Percentiles rank a stretch among this genome's conserved stretches.
These are phyloP conservation scores for Stephania japonica DNA, from an alignment of 164 flowering plant species.

Conservation along the genomic window DNA sequence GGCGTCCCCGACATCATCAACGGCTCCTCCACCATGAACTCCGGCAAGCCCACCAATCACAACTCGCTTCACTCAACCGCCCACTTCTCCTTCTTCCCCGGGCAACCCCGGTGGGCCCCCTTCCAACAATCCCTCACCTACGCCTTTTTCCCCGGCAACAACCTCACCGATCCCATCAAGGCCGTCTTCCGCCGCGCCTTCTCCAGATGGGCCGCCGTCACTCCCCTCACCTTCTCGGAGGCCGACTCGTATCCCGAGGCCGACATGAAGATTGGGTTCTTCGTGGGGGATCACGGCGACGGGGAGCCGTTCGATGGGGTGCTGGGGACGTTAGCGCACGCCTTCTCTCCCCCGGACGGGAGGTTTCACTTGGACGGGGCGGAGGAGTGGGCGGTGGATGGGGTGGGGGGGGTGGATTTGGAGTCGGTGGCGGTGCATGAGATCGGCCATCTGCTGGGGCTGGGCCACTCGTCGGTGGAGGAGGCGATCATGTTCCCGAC, in stretches of 20 bases:
- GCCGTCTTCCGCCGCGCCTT: slow-evolving; percentile 46
- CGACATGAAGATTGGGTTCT: slow-evolving; percentile 57
- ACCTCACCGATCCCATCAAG: slow-evolving; percentile 29
- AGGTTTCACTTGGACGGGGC: slow-evolving; percentile 52
- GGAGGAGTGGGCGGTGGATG: slow-evolving; percentile 57
- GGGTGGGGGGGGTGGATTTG: slow-evolving; percentile 39
- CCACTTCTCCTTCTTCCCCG: slow-evolving; percentile 60
- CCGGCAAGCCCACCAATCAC: slow-evolving; percentile 3
- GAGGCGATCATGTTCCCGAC: slow-evolving; percentile 77
- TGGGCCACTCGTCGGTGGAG: slow-evolving; percentile 60
- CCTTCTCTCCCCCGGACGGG: slow-evolving; percentile 72
- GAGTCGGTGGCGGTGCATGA: slow-evolving; percentile 90
- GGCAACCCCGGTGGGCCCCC: slow-evolving; percentile 50
- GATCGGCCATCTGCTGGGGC: slow-evolving; percentile 81
- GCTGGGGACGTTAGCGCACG: slow-evolving; percentile 67
- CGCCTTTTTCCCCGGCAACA: slow-evolving; percentile 41
- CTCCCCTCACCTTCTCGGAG: slow-evolving; percentile 43
- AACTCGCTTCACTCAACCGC: slow-evolving; percentile 29
- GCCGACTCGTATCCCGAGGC: slow-evolving; percentile 23
- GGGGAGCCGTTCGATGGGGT: slow-evolving; percentile 77
- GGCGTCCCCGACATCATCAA: slow-evolving; percentile 48
- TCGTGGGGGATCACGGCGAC: slow-evolving; percentile 62
- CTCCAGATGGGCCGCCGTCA: slow-evolving; percentile 46
- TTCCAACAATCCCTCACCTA: slow-evolving; percentile 32
- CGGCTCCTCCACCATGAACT: slow-evolving; percentile 14